Evolutionary conservation across 2,329 filamentous ascomycete species (phyloP), one percentile per base, ranked within the genome.

Genomic region (Metarhizium album): DNA sequence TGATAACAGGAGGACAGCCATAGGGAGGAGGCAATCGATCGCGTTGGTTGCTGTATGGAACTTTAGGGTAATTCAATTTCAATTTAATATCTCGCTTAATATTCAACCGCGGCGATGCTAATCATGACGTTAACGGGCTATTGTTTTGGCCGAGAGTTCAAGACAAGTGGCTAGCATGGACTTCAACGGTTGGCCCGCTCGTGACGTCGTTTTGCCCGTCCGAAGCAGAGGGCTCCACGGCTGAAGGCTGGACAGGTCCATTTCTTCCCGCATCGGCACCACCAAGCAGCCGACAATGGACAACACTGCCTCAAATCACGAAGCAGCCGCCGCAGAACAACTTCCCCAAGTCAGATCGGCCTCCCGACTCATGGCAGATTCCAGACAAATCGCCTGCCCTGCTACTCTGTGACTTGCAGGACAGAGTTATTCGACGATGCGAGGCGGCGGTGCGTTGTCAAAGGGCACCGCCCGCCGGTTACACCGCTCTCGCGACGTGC

Each of bases 391-490:
- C 13, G 14, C 24, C 33, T 20, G 27, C 33, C 9, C 27, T 24
- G 45, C 27, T 11, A n/a, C 27, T 31, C 47, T 40, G 29, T 29
- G 27, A 23, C n/a, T 18, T 11, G 18, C n/a, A 38, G 6, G 35
- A 38, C 20, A 47, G 37, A 37, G 35, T 29, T 9, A 29, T 29
- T 37, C 35, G n/a, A 54, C 11, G 6, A 59, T 59, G 57, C 57
- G 54, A 53, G 50, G 53, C 45, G 47, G 53, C 48, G 52, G 52
- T 20, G 45, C 33, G 33, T 16, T 46, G 31, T 50, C 52, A 35
- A 49, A 47, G 31, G 50, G 46, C 35, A 53, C 53, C 23, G 29
- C 54, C 52, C 53, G 55, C 31, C 58, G 47, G 52, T 51, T 52
- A 45, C 49, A 24, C 33, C 52, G 38, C 23, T 47, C 47, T 42